Percentiles rank a stretch among this genome's conserved stretches.
Conservation (phyloP, 257 asterid genomes). For the Lithospermum erythrorhizon region DNA sequence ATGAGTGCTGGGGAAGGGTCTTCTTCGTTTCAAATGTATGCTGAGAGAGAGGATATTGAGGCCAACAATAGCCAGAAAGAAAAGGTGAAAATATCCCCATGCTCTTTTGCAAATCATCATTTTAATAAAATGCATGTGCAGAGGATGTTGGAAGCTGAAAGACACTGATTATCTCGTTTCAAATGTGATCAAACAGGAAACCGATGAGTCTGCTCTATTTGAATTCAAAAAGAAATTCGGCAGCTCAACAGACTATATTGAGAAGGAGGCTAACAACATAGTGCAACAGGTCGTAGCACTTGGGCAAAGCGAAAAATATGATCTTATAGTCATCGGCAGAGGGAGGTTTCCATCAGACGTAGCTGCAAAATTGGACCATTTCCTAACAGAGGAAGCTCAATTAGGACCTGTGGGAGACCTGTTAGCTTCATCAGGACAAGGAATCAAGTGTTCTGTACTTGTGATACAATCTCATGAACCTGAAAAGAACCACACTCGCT, state of each 20-base stretch:
- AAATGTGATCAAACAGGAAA: too few species aligned
- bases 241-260: constrained; percentile 14
- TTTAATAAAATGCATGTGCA: too few species aligned
- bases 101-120: too few species aligned
- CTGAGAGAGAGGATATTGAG: constrained; percentile 1
- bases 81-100: too few species aligned
- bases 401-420: constrained; percentile 37
- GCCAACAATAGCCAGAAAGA: too few species aligned
- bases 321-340: constrained; percentile 35
- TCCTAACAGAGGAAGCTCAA: constrained; percentile 16
- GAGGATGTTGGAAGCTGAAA: too few species aligned
- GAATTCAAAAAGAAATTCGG: too few species aligned
- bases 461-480: constrained; percentile 23
- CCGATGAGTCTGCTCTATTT: too few species aligned
- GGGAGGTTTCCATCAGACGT: constrained; percentile 12
- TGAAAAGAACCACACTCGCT: not conserved
- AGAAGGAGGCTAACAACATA: constrained; percentile 21
- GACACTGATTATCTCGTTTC: too few species aligned
- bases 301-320: constrained; percentile 29
- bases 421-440: constrained; percentile 30
- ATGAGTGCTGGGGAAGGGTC: too few species aligned
- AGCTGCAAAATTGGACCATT: constrained; percentile 2
- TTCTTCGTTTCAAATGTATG: too few species aligned
- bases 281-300: constrained; percentile 24
- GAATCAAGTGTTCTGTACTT: constrained; percentile 24